phyloP scores from a whole-genome alignment of 352 stramenopile species.

The Phytophthora colocasiae region DNA sequence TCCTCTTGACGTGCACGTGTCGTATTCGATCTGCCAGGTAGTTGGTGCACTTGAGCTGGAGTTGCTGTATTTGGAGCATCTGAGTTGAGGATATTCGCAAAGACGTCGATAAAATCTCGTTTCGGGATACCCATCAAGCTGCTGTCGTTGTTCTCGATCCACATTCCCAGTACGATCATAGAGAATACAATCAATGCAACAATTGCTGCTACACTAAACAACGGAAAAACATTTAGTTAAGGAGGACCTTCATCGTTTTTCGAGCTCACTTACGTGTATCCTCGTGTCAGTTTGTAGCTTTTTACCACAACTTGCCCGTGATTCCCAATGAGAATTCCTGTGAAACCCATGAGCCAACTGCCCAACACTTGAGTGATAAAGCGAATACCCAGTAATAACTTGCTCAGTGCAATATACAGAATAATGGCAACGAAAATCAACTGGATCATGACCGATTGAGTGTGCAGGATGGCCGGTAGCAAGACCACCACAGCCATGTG shows the following conservation, averaged over 20 bases:
- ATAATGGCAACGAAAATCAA: constrained; percentile 27
- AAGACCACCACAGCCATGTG: constrained; percentile 82
- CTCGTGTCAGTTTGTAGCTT: constrained; percentile 50
- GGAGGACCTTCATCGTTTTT: background rate
- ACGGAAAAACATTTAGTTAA: background rate
- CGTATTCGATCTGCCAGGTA: constrained; percentile 2
- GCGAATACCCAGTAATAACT: constrained; percentile 56
- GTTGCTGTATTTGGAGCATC: constrained; percentile 27
- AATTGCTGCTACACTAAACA: constrained; percentile 48
- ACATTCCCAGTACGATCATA: constrained; percentile 63
- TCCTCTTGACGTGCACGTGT: constrained; percentile 9
- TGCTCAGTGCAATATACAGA: constrained; percentile 39
- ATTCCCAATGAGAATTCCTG: constrained; percentile 63
- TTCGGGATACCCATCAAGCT: constrained; percentile 65
- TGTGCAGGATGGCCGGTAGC: constrained; percentile 59
- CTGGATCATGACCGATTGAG: constrained; percentile 37
- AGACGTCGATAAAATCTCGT: constrained; percentile 67
- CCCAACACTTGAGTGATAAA: constrained; percentile 68
- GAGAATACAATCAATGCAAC: constrained; percentile 53
- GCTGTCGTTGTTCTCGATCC: constrained; percentile 85
- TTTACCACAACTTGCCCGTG: constrained; percentile 61
- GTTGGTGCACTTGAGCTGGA: constrained; percentile 21
- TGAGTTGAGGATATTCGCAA: constrained; percentile 68
- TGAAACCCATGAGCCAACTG: constrained; percentile 67
- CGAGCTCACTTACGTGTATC: constrained; percentile 48